Base-by-base conservation (phyloP, 139 green algal species). In the Micractinium conductrix region DNA sequence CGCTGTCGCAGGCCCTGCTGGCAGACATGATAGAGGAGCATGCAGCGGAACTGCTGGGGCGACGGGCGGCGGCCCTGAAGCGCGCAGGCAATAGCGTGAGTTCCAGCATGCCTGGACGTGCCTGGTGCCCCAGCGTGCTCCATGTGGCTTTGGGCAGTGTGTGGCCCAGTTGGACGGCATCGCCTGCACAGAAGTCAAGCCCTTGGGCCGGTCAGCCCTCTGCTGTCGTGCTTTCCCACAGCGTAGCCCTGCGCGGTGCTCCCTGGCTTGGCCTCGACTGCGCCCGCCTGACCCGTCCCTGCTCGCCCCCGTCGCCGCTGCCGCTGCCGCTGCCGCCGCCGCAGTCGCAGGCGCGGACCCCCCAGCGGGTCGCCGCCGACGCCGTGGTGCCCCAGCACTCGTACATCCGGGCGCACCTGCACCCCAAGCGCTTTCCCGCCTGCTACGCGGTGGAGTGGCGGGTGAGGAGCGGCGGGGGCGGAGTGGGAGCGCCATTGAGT, bases 361-460 rank as follows among this genome's bases (percentile, higher is more conserved):
- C 85, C 19, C 72, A 84, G 48, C 72, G 89, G 28, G 70, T 74
- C 4, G 45, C 38, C 0, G 14, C 44, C 0, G 87, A 92, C 63
- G 22, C 63, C 6, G 5, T n/a, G 12, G 45, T 90, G 30, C 53
- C 78, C 1, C n/a, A 67, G 10, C 19, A 84, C 19, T 87, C 90
- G 14, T 98, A 96, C 84, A 74, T 97, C 2, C 86, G 93, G 0
- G 92, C 95, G 35, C 95, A 98, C 79, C 42, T 94, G 4, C 90
- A 95, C 73, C 94, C 94, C 40, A 95, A 95, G 86, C 89, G 94
- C 38, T 97, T 96, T 63, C 91, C 93, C 1, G 90, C 86, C 0
- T 91, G 89, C 40, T 79, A 95, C 70, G 42, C 26, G 0, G 75
- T 87, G 0, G 48, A 90, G 37, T 92, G 87, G 89, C 63, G 58